Evolutionary conservation across 1,284 basidiomycete species (phyloP).

Genomic region (Ganoderma lingzhi): DNA sequence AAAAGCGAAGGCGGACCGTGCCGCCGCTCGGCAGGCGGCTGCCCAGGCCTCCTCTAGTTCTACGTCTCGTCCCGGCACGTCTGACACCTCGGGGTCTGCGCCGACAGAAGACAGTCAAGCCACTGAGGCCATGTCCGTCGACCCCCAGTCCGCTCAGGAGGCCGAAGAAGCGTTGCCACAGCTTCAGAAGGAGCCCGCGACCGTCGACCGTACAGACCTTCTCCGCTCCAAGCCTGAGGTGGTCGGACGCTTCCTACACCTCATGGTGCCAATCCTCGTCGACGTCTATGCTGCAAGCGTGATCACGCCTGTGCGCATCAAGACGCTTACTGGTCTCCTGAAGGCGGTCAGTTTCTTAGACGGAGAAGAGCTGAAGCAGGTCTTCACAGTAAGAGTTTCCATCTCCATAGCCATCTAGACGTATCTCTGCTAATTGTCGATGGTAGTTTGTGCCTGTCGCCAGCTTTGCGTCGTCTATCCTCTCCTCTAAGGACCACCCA

Average conservation of each 20-base stretch:
- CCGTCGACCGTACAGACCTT: constrained; percentile 70
- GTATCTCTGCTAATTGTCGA: constrained; percentile 15
- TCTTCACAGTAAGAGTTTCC: constrained; percentile 69
- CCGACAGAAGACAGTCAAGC: constrained; percentile 40
- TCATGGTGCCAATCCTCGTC: constrained; percentile 90
- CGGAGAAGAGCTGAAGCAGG: constrained; percentile 74
- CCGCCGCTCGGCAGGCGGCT: constrained; percentile 64
- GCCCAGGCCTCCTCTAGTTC: constrained; percentile 25
- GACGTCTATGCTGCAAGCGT: constrained; percentile 97
- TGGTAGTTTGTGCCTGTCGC: constrained; percentile 88
- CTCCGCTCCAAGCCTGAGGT: constrained; percentile 78
- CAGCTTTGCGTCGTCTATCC: constrained; percentile 90
- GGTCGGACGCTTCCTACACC: constrained; percentile 84
- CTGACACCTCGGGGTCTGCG: constrained; percentile 41
- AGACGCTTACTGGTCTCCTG: constrained; percentile 85
- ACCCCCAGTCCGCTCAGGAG: constrained; percentile 44
- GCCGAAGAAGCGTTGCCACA: constrained; percentile 39
- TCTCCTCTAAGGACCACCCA: constrained; percentile 91
- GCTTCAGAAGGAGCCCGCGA: constrained; percentile 46
- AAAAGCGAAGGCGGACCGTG: constrained; percentile 79
- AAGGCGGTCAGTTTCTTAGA: constrained; percentile 92
- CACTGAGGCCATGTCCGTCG: constrained; percentile 33
- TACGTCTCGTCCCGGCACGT: constrained; percentile 36
- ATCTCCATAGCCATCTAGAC: constrained; percentile 20
- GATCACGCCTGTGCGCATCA: constrained; percentile 83